phyloP scores from a whole-genome alignment of 441 rosid genomes.

The Gossypium davidsonii region DNA sequence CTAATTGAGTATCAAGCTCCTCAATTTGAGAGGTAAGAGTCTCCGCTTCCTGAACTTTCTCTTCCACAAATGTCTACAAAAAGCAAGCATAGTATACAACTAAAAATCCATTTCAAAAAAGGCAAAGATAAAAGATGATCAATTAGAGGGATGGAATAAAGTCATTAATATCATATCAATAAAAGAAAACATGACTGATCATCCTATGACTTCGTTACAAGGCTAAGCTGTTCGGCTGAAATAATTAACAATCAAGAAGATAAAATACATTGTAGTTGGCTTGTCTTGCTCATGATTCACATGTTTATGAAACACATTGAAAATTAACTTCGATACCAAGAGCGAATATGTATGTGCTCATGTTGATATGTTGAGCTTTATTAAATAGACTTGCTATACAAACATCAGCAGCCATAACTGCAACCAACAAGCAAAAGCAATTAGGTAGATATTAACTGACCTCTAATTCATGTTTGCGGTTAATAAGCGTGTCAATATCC shows the following conservation, averaged over 20 bases:
- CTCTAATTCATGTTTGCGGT: constrained; percentile 46
- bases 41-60: constrained; percentile 65
- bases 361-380: neutral
- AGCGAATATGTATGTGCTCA: neutral
- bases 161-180: constrained; percentile 7
- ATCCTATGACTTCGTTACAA: neutral
- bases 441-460: constrained; percentile 35
- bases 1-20: constrained; percentile 68
- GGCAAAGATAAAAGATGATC: neutral
- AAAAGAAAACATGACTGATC: neutral
- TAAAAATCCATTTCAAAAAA: neutral
- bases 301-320: neutral
- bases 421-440: constrained; percentile 8
- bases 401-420: neutral
- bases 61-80: constrained; percentile 43
- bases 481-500: constrained; percentile 46
- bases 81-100: constrained; percentile 13
- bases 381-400: neutral
- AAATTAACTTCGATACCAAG: neutral
- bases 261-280: neutral
- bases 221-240: neutral
- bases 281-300: neutral
- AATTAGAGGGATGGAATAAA: neutral
- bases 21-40: constrained; percentile 55
- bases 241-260: neutral